Percentiles rank a stretch among this genome's conserved stretches.
These are phyloP conservation scores for Jatropha multifida DNA, from an alignment of 441 rosid species.

Conservation along the genomic window DNA sequence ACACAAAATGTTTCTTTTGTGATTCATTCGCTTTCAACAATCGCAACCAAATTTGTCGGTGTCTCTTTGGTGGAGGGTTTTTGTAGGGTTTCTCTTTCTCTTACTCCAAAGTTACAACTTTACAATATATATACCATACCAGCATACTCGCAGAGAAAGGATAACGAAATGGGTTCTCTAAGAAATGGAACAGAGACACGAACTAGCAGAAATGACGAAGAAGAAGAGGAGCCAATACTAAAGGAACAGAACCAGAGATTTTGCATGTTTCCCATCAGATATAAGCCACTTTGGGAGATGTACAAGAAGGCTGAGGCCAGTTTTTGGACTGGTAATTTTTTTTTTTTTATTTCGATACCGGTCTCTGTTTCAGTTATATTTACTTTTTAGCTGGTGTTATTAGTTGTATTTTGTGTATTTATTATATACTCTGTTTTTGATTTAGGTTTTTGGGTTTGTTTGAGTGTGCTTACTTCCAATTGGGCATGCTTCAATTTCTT, in stretches of 20 bases:
- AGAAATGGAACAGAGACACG: constrained; percentile 30
- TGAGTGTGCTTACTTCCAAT: background rate
- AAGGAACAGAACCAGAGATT: constrained; percentile 75
- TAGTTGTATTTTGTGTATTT: background rate
- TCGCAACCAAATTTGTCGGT: constrained; percentile 5
- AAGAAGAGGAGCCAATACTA: constrained; percentile 61
- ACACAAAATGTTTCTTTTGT: background rate
- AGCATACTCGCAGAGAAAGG: background rate
- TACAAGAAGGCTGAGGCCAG: constrained; percentile 93
- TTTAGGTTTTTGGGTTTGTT: background rate
- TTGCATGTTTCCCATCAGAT: constrained; percentile 82
- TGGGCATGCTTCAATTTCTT: background rate
- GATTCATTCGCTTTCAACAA: constrained; percentile 5
- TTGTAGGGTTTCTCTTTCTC: constrained; percentile 33
- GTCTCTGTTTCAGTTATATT: background rate
- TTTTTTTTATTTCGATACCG: background rate
- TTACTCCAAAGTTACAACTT: background rate
- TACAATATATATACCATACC: background rate
- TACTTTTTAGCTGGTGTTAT: background rate
- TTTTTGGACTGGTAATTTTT: constrained; percentile 80
- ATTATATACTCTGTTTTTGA: background rate
- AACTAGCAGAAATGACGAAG: constrained; percentile 26
- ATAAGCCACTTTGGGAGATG: constrained; percentile 85
- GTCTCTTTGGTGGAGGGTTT: constrained; percentile 28
- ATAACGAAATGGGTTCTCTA: constrained; percentile 51